Base-by-base conservation (phyloP, 352 stramenopile species). In the Globisporangium apiculatum region DNA sequence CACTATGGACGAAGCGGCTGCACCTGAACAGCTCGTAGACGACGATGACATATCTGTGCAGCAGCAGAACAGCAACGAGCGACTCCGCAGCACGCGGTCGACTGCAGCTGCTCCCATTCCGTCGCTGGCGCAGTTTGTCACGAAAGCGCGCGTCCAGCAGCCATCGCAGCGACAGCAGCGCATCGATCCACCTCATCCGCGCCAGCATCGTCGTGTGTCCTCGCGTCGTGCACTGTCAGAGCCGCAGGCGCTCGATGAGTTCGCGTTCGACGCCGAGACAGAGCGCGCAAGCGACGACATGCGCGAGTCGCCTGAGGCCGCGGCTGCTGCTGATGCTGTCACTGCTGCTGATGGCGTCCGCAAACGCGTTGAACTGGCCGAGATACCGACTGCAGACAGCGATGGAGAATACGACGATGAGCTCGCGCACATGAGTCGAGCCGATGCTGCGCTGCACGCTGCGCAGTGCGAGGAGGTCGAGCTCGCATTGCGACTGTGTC, bases 401-500 rank as follows among this genome's bases (percentile, higher is more conserved):
- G 35, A 43, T n/a, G 65, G 53, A 9, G 37, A 18, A 38, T 60
- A 56, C 8, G 58, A 1, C 14, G 55, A 59, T 0, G 52, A 51
- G 12, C 45, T 55, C 54, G n/a, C 65, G 3, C 24, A 60, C n/a
- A 62, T 82, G 35, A 83, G 70, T 53, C 59, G 72, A 14, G 57
- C 60, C 42, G 73, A 87, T 2, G 71, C 72, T 11, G 66, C 72
- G 0, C 51, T 85, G 15, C 46, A 72, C 35, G 73, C 79, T 10
- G 73, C 65, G 0, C 45, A 69, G 2, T 74, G 74, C 24, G 69
- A 69, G 1, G 68, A 87, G 36, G 59, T 60, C 31, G 76, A 89
- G 14, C 37, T 89, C 12, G 79, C 76, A 18, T 53, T 89, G 12
- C 75, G 76, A 45, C 48, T 89, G 45, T 75, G 67, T 43, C 71